A percentile compares a stretch with the other conserved stretches of the same genome.
phyloP scores from a whole-genome alignment of 164 flowering plant species.

The Kalanchoe fedtschenkoi region DNA sequence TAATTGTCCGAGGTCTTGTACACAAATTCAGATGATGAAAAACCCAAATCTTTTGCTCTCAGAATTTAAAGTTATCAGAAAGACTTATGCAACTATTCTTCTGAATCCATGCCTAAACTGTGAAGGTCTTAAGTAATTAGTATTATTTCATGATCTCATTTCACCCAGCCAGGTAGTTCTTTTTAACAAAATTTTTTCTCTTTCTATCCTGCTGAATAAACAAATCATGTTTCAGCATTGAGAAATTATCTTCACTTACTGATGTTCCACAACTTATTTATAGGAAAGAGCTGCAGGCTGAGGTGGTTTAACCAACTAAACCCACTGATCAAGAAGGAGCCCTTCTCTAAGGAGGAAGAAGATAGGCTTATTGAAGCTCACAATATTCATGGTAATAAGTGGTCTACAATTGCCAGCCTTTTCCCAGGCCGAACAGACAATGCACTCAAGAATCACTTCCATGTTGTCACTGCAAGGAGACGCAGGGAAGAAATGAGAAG shows the following conservation, averaged over 20 bases:
- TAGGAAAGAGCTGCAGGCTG: conserved; percentile 32
- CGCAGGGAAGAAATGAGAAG: conserved; percentile 10
- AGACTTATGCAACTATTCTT: no score
- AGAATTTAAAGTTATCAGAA: no score
- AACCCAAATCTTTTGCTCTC: no score
- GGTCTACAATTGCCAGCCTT: conserved; percentile 24
- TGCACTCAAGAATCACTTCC: conserved; percentile 33
- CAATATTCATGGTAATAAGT: conserved; percentile 21
- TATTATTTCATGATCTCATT: no score
- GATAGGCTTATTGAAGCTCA: conserved; percentile 22
- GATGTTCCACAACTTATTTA: not conserved
- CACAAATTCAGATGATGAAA: no score
- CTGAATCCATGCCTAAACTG: no score
- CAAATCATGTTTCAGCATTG: not conserved
- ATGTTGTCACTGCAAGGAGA: conserved; percentile 24
- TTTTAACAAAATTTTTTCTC: not conserved
- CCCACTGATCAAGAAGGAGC: conserved; percentile 22
- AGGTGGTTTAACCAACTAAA: conserved; percentile 37
- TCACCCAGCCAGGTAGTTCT: no score
- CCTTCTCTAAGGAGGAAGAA: conserved; percentile 27
- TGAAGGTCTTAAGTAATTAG: not conserved
- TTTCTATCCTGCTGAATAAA: not conserved
- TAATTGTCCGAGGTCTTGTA: no score
- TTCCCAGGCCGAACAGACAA: conserved; percentile 29
- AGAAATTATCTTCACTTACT: not conserved